Percentiles rank a stretch among this genome's conserved stretches.
Evolutionary conservation across 1,284 basidiomycete genomes (phyloP).

Genomic region (Sanguinoderma infundibulare): DNA sequence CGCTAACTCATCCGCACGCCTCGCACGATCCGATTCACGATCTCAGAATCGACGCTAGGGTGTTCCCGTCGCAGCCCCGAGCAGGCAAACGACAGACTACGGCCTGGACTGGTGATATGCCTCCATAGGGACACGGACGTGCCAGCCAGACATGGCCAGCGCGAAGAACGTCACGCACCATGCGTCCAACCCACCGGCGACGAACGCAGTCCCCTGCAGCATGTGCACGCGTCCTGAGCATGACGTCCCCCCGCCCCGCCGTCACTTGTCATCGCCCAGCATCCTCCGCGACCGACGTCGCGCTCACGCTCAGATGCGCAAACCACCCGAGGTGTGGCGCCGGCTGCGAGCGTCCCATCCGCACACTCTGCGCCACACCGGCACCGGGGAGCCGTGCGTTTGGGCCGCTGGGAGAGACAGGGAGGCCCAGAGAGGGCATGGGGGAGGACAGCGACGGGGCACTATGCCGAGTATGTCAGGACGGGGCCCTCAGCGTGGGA

Average conservation of each 20-base stretch:
- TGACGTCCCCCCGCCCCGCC: too few species aligned
- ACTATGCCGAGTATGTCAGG: conserved; percentile 1
- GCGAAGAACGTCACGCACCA: not conserved
- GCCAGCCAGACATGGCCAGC: not conserved
- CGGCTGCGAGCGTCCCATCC: not conserved
- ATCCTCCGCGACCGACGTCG: too few species aligned
- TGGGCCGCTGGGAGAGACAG: not conserved
- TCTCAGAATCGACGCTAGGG: too few species aligned
- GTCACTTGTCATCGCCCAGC: too few species aligned
- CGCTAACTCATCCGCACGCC: too few species aligned
- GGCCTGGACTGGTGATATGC: not conserved
- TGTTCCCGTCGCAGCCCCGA: not conserved
- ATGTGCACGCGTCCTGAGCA: too few species aligned
- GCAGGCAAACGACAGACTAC: not conserved
- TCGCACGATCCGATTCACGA: too few species aligned
- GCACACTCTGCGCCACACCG: not conserved
- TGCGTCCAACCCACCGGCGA: not conserved
- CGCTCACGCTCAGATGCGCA: not conserved
- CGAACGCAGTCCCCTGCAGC: too few species aligned
- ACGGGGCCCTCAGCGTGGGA: not conserved
- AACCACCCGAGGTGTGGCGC: conserved; percentile 1
- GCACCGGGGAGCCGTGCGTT: not conserved
- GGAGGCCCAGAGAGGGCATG: not conserved
- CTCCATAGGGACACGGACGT: not conserved
- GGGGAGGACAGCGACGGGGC: not conserved